phyloP scores from a whole-genome alignment of 164 flowering plant species.

The Protea cynaroides region DNA sequence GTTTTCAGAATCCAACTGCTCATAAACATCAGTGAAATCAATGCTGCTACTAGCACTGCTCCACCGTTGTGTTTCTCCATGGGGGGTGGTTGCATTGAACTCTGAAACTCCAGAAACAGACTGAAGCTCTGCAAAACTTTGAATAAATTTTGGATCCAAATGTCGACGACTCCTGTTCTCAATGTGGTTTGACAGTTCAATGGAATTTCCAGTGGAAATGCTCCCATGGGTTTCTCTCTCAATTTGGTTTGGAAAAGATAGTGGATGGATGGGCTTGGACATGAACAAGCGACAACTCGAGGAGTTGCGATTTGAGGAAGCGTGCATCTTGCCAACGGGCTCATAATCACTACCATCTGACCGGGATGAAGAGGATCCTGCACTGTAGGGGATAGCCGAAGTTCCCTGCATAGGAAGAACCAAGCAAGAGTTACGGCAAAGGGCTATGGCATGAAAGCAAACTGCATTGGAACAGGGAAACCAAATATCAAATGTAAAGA shows the following conservation, averaged over 20 bases:
- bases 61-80: constrained; percentile 37
- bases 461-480: not conserved
- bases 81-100: constrained; percentile 30
- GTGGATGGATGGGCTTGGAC: constrained; percentile 82
- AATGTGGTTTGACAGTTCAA: not conserved
- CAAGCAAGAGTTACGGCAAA: not conserved
- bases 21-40: constrained; percentile 62
- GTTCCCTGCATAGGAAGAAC: constrained; percentile 46
- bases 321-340: constrained; percentile 28
- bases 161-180: constrained; percentile 5
- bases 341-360: constrained; percentile 85
- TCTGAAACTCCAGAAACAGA: constrained; percentile 26
- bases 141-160: constrained; percentile 12
- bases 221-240: constrained; percentile 30
- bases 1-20: constrained; percentile 44
- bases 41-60: constrained; percentile 65
- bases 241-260: constrained; percentile 36
- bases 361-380: constrained; percentile 57
- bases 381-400: constrained; percentile 44
- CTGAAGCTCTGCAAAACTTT: constrained; percentile 4
- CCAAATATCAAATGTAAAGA: constrained; percentile 1
- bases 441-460: not conserved
- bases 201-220: constrained; percentile 9
- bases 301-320: constrained; percentile 42
- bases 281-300: constrained; percentile 61